phyloP scores from a whole-genome alignment of 441 rosid species.

The Erodium trifolium region DNA sequence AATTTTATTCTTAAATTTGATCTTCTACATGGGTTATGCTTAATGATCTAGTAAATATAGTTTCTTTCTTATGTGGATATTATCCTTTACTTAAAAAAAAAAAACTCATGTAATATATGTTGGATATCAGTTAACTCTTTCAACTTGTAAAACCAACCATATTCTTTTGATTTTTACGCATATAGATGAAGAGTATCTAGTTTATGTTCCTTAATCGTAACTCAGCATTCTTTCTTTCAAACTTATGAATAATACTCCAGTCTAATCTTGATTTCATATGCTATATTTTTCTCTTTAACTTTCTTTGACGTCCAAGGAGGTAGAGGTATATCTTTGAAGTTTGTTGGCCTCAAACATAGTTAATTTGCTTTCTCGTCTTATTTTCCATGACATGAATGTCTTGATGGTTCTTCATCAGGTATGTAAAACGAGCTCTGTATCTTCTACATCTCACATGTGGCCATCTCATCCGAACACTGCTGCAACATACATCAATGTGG shows the following conservation, averaged over 20 bases:
- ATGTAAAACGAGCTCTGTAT: conserved; percentile 64
- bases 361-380: background rate
- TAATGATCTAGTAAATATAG: background rate
- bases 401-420: conserved; percentile 29
- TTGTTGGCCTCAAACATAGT: background rate
- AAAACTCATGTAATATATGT: too few species aligned
- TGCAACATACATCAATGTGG: conserved; percentile 74
- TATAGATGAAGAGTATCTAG: background rate
- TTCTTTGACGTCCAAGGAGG: background rate
- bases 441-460: conserved; percentile 68
- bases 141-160: too few species aligned
- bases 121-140: too few species aligned
- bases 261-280: background rate
- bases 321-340: background rate
- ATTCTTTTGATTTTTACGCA: too few species aligned
- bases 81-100: too few species aligned
- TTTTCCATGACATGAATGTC: background rate
- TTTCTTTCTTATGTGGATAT: too few species aligned
- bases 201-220: background rate
- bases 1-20: background rate
- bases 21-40: background rate
- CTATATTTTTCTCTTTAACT: background rate
- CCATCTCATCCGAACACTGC: conserved; percentile 79
- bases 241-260: background rate
- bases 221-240: background rate